Evolutionary conservation across 2,329 filamentous ascomycete genomes (phyloP), one percentile per base, ranked within the genome.

Genomic region (Penicillium sp.): DNA sequence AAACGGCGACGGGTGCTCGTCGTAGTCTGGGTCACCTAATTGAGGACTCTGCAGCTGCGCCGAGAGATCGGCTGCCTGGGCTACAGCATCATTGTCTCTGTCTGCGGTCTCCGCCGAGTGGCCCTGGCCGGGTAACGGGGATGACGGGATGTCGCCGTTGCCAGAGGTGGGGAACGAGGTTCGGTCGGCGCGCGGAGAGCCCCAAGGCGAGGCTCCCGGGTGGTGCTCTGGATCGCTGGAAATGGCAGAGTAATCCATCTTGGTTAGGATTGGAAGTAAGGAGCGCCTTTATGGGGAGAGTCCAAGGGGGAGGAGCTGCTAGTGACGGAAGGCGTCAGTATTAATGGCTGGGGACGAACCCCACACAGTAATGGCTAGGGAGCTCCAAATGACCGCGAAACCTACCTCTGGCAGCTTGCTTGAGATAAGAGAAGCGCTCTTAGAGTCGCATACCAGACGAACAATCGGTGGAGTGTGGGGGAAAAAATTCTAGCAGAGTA

Each of bases 231-330:
- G 80, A 69, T 88, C 85, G 66, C 84, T 78, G 57, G 82, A 79
- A 55, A 85, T 78, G 37, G 81, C 74, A 58, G 87, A 87, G 75
- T 90, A 91, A 74, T 91, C 88, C 88, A 91, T 91, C 26, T 55
- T 65, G 51, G 49, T 59, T 59, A 48, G 61, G 35, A 59, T 55
- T 62, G 58, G 57, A 65, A 58, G 63, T 59, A 63, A 65, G 61
- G 62, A 66, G 62, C 46, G 48, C 51, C n/a, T 55, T 67, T 61
- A 65, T 54, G 35, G 59, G 52, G 30, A 52, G 48, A 61, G 54
- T 48, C 52, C 52, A 62, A 67, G 59, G 61, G 56, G 60, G 62
- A 54, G 52, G 59, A 66, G 66, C 56, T 68, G 65, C 65, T 64
- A 60, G 58, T 59, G 46, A 60, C 62, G 43, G 60, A 55, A 69